phyloP scores from a whole-genome alignment of 805 yeast genomes.

The Candida yuanshanica region DNA sequence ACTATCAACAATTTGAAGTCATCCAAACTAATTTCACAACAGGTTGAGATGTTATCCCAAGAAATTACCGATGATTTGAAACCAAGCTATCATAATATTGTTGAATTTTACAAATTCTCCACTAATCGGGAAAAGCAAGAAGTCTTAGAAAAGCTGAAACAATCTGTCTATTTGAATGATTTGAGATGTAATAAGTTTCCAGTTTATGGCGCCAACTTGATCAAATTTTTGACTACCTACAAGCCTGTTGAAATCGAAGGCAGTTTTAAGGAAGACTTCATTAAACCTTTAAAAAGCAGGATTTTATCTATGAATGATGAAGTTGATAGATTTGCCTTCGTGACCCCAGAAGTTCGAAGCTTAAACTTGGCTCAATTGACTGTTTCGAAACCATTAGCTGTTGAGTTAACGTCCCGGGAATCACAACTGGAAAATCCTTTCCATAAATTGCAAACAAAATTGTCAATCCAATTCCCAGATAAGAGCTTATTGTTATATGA shows the following conservation, averaged over 20 bases:
- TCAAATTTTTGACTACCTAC: constrained; percentile 34
- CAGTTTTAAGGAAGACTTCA: constrained; percentile 24
- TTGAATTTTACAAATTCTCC: constrained; percentile 53
- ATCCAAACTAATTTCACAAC: constrained; percentile 36
- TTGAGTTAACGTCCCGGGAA: constrained; percentile 26
- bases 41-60: constrained; percentile 37
- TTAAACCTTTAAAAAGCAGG: constrained; percentile 38
- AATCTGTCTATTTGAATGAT: constrained; percentile 55
- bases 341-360: constrained; percentile 83
- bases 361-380: constrained; percentile 57
- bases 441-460: constrained; percentile 78
- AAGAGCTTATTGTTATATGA: constrained; percentile 88
- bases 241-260: constrained; percentile 24
- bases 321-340: constrained; percentile 73
- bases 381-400: constrained; percentile 33
- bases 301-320: constrained; percentile 37
- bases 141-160: constrained; percentile 48
- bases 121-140: constrained; percentile 47
- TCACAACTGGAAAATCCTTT: constrained; percentile 42
- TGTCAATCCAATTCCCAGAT: constrained; percentile 94
- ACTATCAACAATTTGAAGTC: constrained; percentile 43
- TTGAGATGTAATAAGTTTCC: constrained; percentile 64
- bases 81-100: constrained; percentile 33
- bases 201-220: constrained; percentile 56
- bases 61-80: constrained; percentile 23